Evolutionary conservation across 2,329 filamentous ascomycete genomes (phyloP).

Genomic region (Aspergillus niger): DNA sequence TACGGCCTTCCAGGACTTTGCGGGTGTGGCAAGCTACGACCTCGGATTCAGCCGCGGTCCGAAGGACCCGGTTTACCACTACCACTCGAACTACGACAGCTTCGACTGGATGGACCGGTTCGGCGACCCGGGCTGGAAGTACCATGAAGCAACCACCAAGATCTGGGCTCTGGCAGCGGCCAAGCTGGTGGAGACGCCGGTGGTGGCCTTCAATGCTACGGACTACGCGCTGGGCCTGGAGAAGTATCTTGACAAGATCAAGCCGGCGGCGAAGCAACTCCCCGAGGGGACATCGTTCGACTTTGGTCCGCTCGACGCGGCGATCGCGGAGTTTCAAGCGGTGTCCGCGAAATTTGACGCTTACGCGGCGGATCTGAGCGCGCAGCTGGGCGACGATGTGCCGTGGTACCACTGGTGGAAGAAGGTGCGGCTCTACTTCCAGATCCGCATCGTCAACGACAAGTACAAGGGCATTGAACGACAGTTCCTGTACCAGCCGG

Average conservation of each 20-base stretch:
- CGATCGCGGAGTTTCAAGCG: constrained; percentile 53
- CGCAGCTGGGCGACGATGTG: constrained; percentile 56
- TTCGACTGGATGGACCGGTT: constrained; percentile 82
- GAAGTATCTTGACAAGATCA: constrained; percentile 42
- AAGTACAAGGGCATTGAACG: constrained; percentile 85
- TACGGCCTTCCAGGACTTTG: constrained; percentile 73
- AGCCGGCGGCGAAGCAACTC: constrained; percentile 29
- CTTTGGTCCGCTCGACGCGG: constrained; percentile 51
- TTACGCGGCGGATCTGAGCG: constrained; percentile 48
- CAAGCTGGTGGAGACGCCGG: constrained; percentile 61
- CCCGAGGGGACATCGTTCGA: constrained; percentile 33
- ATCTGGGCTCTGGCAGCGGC: constrained; percentile 64
- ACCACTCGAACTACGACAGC: constrained; percentile 81
- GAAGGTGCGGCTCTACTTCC: constrained; percentile 63
- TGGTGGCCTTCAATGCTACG: constrained; percentile 65
- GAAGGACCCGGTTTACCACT: constrained; percentile 64
- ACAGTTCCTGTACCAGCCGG: constrained; percentile 72
- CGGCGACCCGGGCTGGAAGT: constrained; percentile 65
- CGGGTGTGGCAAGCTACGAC: constrained; percentile 67
- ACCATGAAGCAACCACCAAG: constrained; percentile 66
- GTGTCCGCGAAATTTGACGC: constrained; percentile 55
- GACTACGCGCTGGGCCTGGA: constrained; percentile 64
- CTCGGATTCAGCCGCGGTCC: constrained; percentile 57
- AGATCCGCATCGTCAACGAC: constrained; percentile 69
- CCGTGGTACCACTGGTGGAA: constrained; percentile 80